Evolutionary conservation across 169 alveolate genomes (phyloP).

Genomic region (Pseudocohnilembus persalinus): DNA sequence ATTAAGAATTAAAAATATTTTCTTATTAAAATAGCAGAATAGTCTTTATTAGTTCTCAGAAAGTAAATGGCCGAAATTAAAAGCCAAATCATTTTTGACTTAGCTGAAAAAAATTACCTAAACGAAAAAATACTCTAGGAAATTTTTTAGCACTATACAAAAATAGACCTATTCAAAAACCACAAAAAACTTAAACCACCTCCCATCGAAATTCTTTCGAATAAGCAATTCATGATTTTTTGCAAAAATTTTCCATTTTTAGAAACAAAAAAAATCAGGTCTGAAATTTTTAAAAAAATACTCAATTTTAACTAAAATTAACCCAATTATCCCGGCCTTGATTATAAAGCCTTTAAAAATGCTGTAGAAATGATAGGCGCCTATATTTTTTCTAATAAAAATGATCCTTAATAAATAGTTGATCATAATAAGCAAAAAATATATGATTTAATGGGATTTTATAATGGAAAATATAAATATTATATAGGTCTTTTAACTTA

Average conservation of each 20-base stretch:
- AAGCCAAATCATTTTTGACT: neutral
- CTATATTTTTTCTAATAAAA: too few relatives aligned
- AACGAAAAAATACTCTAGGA: neutral
- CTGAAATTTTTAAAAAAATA: neutral
- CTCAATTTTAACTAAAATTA: neutral
- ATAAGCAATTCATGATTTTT: neutral
- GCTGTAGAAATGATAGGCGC: neutral
- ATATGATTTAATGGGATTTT: neutral
- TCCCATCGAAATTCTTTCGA: neutral
- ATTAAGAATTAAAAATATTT: too few relatives aligned
- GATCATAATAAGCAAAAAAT: neutral
- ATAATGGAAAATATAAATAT: too few relatives aligned
- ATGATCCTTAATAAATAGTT: neutral
- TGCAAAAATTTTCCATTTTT: neutral
- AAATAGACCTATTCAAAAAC: neutral
- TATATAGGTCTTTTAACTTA: too few relatives aligned
- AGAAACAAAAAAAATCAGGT: neutral
- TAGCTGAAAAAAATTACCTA: neutral
- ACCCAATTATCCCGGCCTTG: neutral
- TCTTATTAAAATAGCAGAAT: neutral
- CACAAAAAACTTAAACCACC: neutral
- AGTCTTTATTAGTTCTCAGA: neutral
- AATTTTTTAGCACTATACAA: neutral
- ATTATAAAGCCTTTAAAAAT: too few relatives aligned
- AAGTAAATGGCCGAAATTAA: neutral